Evolutionary conservation across 306 rosid genomes (phyloP), one percentile per base, ranked within the genome.

Genomic region (Vigna reflexopilosa): DNA sequence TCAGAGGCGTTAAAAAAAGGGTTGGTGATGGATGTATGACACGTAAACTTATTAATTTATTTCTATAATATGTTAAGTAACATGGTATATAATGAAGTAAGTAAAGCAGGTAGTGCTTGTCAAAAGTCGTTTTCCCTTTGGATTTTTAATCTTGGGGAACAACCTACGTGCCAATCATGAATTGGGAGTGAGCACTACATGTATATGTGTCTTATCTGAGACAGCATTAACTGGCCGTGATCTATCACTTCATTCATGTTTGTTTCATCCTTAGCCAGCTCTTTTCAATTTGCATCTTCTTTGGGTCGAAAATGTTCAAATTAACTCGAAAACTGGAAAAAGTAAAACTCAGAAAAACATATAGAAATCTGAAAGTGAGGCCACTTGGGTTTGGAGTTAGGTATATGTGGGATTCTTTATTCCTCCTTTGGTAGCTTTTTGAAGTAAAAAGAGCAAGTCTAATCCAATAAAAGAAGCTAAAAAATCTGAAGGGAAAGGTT

Each of bases 391-490:
- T 75, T 68, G 54, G 80, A 79, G 84, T 79, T 86, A 76, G 83
- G 89, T 74, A 81, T 74, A 79, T 64, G 75, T 55, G 28, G 66
- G 85, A 87, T 87, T 90, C 86, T 85, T 86, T 83, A 64, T 48
- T 65, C 71, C 50, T 40, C 45, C 3, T n/a, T 63, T 64, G 56
- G 50, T 64, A 70, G 67, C 82, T 80, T 81, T 91, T 81, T 67
- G 75, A 76, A 73, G 82, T 75, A 72, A 49, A 72, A 86, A 84
- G 67, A 67, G 78, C 57, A 66, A 83, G 85, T 80, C 78, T 32
- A 76, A 70, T 47, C 55, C 59, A 83, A 76, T 71, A 76, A 86
- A 80, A 82, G 42, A 76, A 76, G 44, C 78, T 76, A 80, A 67
- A 73, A 75, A 73, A 75, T 75, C 47, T 64, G 34, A 59, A 34